Evolutionary conservation across 192 early-diverging fungal species (phyloP).

Genomic region (Coemansia sp.): DNA sequence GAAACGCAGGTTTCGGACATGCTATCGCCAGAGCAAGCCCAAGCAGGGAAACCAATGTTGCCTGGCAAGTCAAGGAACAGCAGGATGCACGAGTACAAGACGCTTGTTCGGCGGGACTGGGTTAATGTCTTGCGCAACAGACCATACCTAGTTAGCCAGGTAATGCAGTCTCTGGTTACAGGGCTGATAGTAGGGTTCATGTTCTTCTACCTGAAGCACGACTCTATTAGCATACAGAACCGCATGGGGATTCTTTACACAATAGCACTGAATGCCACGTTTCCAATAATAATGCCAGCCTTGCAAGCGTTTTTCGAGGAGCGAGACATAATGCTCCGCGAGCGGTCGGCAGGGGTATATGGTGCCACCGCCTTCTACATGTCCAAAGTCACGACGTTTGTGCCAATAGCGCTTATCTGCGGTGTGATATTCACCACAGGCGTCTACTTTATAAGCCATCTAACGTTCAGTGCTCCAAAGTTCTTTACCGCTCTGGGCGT

Average conservation of each 20-base stretch:
- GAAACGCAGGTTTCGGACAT: slow-evolving; percentile 1
- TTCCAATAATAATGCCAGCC: slow-evolving; percentile 61
- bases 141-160: slow-evolving; percentile 36
- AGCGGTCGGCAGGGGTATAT: slow-evolving; percentile 65
- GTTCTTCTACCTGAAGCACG: slow-evolving; percentile 56
- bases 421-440: slow-evolving; percentile 38
- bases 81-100: slow-evolving; percentile 54
- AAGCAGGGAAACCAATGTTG: not conserved
- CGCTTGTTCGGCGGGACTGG: slow-evolving; percentile 54
- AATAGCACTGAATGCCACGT: slow-evolving; percentile 58
- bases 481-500: slow-evolving; percentile 45
- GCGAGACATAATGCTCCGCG: slow-evolving; percentile 61
- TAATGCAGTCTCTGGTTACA: slow-evolving; percentile 37
- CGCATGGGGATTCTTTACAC: slow-evolving; percentile 52
- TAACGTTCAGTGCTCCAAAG: slow-evolving; percentile 34
- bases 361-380: slow-evolving; percentile 62
- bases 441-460: slow-evolving; percentile 49
- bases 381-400: slow-evolving; percentile 60
- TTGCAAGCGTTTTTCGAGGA: slow-evolving; percentile 45
- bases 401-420: slow-evolving; percentile 40
- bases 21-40: not conserved
- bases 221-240: slow-evolving; percentile 53
- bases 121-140: slow-evolving; percentile 47
- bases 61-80: slow-evolving; percentile 17
- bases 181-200: slow-evolving; percentile 60